Evolutionary conservation across 306 rosid genomes (phyloP).

Genomic region (Cucumis cinereus): DNA sequence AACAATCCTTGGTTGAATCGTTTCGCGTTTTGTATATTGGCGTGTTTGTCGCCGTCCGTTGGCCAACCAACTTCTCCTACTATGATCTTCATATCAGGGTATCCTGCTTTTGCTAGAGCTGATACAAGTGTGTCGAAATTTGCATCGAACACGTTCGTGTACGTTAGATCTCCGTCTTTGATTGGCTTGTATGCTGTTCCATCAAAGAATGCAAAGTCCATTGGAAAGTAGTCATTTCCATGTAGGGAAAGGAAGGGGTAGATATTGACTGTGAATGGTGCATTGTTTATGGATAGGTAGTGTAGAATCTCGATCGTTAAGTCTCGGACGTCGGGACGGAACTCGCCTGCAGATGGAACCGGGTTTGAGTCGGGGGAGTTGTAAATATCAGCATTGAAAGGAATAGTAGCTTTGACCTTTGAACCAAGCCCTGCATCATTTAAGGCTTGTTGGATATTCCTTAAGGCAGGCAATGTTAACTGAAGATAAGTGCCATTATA

Average conservation of each 20-base stretch:
- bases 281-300: conserved; percentile 37
- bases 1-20: conserved; percentile 67
- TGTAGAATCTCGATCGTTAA: conserved; percentile 42
- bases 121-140: conserved; percentile 60
- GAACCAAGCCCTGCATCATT: conserved; percentile 44
- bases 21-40: conserved; percentile 42
- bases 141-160: conserved; percentile 83
- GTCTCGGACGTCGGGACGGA: conserved; percentile 61
- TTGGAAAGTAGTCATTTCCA: conserved; percentile 58
- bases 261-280: conserved; percentile 78
- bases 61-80: conserved; percentile 96
- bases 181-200: conserved; percentile 41
- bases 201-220: conserved; percentile 80
- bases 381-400: conserved; percentile 91
- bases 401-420: conserved; percentile 69
- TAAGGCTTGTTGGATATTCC: conserved; percentile 66
- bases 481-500: conserved; percentile 58
- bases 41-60: conserved; percentile 62
- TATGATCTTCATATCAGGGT: conserved; percentile 42
- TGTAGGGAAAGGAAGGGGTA: conserved; percentile 82
- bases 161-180: conserved; percentile 41
- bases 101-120: conserved; percentile 57
- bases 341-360: conserved; percentile 85
- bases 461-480: conserved; percentile 63
- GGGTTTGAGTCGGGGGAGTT: conserved; percentile 66